Percentiles rank a stretch among this genome's conserved stretches.
Evolutionary conservation across 2,329 filamentous ascomycete species (phyloP).

Genomic region (Fusarium brachygibbosum): DNA sequence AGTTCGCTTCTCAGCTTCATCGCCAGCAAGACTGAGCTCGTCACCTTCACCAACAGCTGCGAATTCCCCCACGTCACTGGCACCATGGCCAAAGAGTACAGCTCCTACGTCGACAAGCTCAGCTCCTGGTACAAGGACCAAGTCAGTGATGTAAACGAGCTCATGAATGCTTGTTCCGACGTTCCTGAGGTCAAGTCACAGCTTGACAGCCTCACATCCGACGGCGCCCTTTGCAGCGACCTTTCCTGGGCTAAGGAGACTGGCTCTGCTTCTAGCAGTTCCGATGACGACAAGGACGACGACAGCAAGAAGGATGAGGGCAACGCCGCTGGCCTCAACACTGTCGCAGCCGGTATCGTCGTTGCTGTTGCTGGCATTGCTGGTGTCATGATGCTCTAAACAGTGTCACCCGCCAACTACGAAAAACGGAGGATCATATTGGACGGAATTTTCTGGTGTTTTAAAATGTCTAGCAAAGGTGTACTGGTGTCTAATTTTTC

Average conservation of each 20-base stretch:
- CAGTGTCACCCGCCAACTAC: neutral
- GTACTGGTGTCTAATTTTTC: neutral
- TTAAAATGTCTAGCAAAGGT: constrained; percentile 10
- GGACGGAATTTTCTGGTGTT: neutral
- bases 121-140: constrained; percentile 45
- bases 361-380: constrained; percentile 30
- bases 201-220: constrained; percentile 6
- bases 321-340: constrained; percentile 21
- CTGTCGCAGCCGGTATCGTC: constrained; percentile 25
- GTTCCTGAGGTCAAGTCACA: constrained; percentile 41
- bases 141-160: constrained; percentile 30
- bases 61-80: constrained; percentile 49
- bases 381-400: constrained; percentile 35
- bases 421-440: neutral
- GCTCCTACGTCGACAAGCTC: constrained; percentile 41
- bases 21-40: constrained; percentile 35
- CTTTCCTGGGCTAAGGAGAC: constrained; percentile 31
- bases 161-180: constrained; percentile 50
- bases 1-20: constrained; percentile 40
- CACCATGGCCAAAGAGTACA: constrained; percentile 46
- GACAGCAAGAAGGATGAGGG: constrained; percentile 12
- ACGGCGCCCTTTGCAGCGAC: constrained; percentile 21
- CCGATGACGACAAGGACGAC: constrained; percentile 1
- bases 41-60: constrained; percentile 43
- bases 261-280: constrained; percentile 15